Conservation (phyloP, 164 flowering plant species). For the Malania oleifera region DNA sequence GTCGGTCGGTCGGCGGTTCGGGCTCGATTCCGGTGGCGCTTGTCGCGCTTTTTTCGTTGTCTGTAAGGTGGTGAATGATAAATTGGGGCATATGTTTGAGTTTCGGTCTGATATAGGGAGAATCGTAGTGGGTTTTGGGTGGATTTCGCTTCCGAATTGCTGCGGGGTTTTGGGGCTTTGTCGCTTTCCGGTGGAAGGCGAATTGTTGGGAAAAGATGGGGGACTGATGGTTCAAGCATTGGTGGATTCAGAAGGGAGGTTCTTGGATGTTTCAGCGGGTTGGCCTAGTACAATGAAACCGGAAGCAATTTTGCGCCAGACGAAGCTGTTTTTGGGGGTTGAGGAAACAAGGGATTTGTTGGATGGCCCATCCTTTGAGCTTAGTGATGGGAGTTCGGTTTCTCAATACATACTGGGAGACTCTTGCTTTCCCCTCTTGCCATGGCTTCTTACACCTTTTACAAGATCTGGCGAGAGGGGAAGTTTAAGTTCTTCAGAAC, state of each 20-base stretch:
- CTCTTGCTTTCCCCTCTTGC: slow-evolving; percentile 59
- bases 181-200: slow-evolving; percentile 37
- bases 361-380: slow-evolving; percentile 35
- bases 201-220: slow-evolving; percentile 37
- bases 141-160: slow-evolving; percentile 66
- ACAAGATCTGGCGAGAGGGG: slow-evolving; percentile 12
- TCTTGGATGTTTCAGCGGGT: slow-evolving; percentile 81
- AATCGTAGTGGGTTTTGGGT: slow-evolving; percentile 41
- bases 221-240: slow-evolving; percentile 59
- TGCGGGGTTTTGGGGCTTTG: slow-evolving; percentile 61
- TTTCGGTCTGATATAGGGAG: slow-evolving; percentile 29
- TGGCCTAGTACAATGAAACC: slow-evolving; percentile 60
- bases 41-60: slow-evolving; percentile 57
- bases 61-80: slow-evolving; percentile 48
- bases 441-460: slow-evolving; percentile 76
- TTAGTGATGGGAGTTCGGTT: slow-evolving; percentile 32
- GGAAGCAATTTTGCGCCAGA: slow-evolving; percentile 34
- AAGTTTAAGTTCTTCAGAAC: slow-evolving; percentile 22
- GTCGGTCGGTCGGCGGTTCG: slow-evolving; percentile 51
- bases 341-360: slow-evolving; percentile 52
- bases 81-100: slow-evolving; percentile 43
- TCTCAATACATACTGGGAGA: slow-evolving; percentile 71
- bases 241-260: slow-evolving; percentile 80
- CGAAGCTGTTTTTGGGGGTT: slow-evolving; percentile 42
- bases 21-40: slow-evolving; percentile 37